Evolutionary conservation across 1,139 yeast species (phyloP), one percentile per base, ranked within the genome.

Genomic region (Protomyces inundatus): DNA sequence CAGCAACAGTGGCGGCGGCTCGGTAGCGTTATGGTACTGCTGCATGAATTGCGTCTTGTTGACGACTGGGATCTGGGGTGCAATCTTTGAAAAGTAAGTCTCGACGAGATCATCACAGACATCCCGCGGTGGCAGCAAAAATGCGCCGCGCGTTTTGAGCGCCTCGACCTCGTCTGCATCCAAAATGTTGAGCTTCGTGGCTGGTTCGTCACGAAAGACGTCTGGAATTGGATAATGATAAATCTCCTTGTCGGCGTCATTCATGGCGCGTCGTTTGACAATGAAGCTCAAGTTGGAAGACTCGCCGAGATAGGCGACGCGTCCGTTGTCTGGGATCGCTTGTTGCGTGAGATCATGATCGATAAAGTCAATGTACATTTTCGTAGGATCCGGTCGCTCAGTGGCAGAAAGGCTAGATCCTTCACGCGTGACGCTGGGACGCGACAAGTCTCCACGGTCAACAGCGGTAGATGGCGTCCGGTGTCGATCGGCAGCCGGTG

Each of bases 61-160:
- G 64, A 88, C 77, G n/a, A 87, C 82, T 1, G 95, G 95, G 76
- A 86, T 82, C 54, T 82, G 73, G 0, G 90, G 90, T 65, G 87
- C 89, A 57, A 86, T 83, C 67, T 82, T 82, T 64, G 82, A 83
- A 70, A 88, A 88, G 73, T 81, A 88, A 53, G 83, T 77, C 59
- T 84, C 80, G 53, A 88, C 81, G 67, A 86, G 78, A 69, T 84
- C 87, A 69, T 82, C 82, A 64, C 88, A 81, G 16, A 87, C 77
- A 54, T 81, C 84, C 54, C 80, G 77, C 35, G 84, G 81, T 0
- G 95, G 95, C 51, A 88, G 74, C 55, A 82, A 75, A 70, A 88
- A 87, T 3, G 93, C 90, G 1, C 95, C 95, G 66, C 88, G 77
- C 65, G 85, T 72, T 70, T 85, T 82, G 68, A 88, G 77, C 63